Conservation (phyloP, 1,284 basidiomycete species). For the Wolfiporia cocos region DNA sequence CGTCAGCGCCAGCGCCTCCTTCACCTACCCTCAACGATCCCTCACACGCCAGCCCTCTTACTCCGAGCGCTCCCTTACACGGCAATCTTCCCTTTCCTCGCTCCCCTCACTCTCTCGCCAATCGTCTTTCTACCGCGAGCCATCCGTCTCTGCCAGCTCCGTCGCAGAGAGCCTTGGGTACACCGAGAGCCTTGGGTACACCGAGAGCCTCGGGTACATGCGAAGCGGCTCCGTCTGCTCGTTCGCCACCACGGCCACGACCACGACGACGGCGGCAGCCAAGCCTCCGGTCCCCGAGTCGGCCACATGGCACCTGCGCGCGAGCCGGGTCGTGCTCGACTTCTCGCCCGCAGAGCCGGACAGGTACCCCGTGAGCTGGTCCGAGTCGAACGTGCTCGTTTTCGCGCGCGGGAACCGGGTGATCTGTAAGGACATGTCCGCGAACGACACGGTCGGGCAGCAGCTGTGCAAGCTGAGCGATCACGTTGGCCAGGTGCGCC, state of each 20-base stretch:
- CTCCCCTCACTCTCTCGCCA: too few species aligned
- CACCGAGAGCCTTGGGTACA: neutral
- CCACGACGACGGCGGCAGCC: neutral
- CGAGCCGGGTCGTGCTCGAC: conserved; percentile 24
- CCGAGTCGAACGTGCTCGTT: conserved; percentile 35
- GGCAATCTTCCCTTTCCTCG: conserved; percentile 1
- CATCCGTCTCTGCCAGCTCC: too few species aligned
- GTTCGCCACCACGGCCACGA: neutral
- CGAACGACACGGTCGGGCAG: conserved; percentile 39
- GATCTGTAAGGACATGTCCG: conserved; percentile 41
- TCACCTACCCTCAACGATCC: neutral
- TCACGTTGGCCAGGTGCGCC: conserved; percentile 36
- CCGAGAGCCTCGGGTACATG: conserved; percentile 1
- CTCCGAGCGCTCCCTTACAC: conserved; percentile 2
- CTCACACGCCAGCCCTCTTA: too few species aligned
- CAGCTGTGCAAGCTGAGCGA: conserved; percentile 47
- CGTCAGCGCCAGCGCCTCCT: conserved; percentile 2
- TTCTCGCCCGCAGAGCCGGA: conserved; percentile 24
- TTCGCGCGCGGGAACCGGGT: conserved; percentile 49
- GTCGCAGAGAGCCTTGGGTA: neutral
- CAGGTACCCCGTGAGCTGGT: conserved; percentile 35
- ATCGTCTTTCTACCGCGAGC: too few species aligned
- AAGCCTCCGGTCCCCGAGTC: conserved; percentile 1
- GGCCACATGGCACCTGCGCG: conserved; percentile 1
- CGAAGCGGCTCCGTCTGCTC: conserved; percentile 3